Evolutionary conservation across 75 land plant genomes (phyloP), one percentile per base, ranked within the genome.

Genomic region (Cupressus sempervirens): DNA sequence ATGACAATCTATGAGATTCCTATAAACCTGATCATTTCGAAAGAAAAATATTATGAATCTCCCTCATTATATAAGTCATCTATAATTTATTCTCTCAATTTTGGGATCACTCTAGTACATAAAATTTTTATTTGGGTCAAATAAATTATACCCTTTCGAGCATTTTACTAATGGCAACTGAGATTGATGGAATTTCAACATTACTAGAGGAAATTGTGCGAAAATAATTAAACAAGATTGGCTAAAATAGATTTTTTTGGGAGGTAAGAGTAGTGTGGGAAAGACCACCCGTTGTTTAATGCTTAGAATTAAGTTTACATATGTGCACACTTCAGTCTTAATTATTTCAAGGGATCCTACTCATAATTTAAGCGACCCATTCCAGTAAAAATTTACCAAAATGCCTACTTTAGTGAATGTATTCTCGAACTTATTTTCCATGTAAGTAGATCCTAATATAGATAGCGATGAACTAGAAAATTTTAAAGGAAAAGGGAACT

Each of bases 161-260:
- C 34, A 68, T 18, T 18, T 20, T 18, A 20, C 9, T 11, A 32
- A 43, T 30, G 83, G 84, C 56, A 10, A 18, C 38, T n/a, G 85
- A 48, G 84, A 82, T 88, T 85, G 91, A 70, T 26, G 80, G 76
- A 52, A 65, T 48, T 29, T 53, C 70, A 72, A 92, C 88, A 29
- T 74, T 91, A 62, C 91, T 91, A 50, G 95, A 96, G 85, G 96
- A 90, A 36, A 92, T 91, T 83, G 84, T 97, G 53, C 83, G 84
- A 84, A 97, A 97, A 84, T 97, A 30, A 83, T 97, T 76, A 93
- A 95, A 62, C 99, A 97, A 81, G 90, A 89, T 77, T 82, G 85
- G n/a, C 92, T 97, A 29, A 97, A 95, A 87, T 97, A 97, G 99
- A 96, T 97, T 35, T 97, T 97, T 76, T 97, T 97, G 16, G 99